Evolutionary conservation across 2,329 filamentous ascomycete species (phyloP).

Genomic region (Huntiella bhutanensis): DNA sequence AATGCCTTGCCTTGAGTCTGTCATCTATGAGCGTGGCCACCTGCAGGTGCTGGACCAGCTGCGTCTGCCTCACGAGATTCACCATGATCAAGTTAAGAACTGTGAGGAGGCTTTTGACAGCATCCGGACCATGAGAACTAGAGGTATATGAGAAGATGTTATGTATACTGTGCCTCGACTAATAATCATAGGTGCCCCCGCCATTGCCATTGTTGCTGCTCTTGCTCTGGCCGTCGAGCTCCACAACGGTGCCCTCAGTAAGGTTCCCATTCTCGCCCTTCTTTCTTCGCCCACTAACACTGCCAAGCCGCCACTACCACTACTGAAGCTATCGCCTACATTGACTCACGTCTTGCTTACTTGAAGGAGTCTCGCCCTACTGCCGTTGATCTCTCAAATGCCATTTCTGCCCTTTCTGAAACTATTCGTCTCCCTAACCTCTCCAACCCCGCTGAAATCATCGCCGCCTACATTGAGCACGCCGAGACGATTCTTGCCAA

Average conservation of each 20-base stretch:
- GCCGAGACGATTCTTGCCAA: slow-evolving; percentile 75
- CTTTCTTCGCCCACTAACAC: slow-evolving; percentile 19
- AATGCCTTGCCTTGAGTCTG: slow-evolving; percentile 51
- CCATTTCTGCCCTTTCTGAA: slow-evolving; percentile 58
- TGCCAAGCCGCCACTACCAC: slow-evolving; percentile 24
- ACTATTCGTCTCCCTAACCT: slow-evolving; percentile 34
- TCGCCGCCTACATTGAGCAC: slow-evolving; percentile 52
- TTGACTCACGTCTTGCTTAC: slow-evolving; percentile 63
- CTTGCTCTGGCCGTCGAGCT: slow-evolving; percentile 77
- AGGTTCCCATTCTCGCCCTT: slow-evolving; percentile 10
- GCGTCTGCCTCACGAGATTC: slow-evolving; percentile 59
- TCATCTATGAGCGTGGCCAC: slow-evolving; percentile 53
- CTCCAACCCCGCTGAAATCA: slow-evolving; percentile 31
- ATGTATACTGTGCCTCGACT: not conserved
- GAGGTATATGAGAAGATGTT: slow-evolving; percentile 22
- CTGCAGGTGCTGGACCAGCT: slow-evolving; percentile 69
- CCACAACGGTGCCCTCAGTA: slow-evolving; percentile 31
- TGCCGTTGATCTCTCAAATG: slow-evolving; percentile 85
- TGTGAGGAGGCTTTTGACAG: slow-evolving; percentile 63
- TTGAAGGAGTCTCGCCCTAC: slow-evolving; percentile 79
- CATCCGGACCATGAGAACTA: slow-evolving; percentile 61
- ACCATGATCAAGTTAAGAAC: slow-evolving; percentile 54
- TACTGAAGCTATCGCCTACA: slow-evolving; percentile 47
- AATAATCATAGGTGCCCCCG: slow-evolving; percentile 41
- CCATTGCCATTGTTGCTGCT: slow-evolving; percentile 94